Percentiles rank a stretch among this genome's conserved stretches.
Conservation (phyloP, 192 early-diverging fungal genomes). For the Umbelopsis isabellina region DNA sequence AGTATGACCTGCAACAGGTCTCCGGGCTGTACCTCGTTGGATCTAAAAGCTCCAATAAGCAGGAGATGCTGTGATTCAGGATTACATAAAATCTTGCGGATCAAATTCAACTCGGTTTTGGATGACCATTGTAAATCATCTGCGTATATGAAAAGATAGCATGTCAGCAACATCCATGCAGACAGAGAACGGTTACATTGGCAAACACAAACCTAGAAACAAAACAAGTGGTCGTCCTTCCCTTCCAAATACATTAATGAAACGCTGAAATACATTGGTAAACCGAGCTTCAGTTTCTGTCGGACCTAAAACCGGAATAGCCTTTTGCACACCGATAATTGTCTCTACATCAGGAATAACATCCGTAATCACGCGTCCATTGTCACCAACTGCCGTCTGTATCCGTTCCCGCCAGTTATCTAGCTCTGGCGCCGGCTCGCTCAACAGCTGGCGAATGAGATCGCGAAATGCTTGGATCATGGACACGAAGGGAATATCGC, state of each 20-base stretch:
- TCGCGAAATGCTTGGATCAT: conserved; percentile 41
- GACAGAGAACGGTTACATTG: too few species aligned
- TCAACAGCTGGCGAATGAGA: conserved; percentile 33
- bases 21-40: conserved; percentile 31
- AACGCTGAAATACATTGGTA: conserved; percentile 33
- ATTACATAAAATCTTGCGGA: conserved; percentile 30
- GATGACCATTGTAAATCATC: conserved; percentile 44
- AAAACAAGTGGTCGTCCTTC: conserved; percentile 30
- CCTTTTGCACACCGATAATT: conserved; percentile 35
- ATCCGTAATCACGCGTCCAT: conserved; percentile 35
- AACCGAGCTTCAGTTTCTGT: conserved; percentile 32
- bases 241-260: conserved; percentile 33
- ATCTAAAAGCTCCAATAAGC: conserved; percentile 32
- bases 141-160: background rate
- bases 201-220: conserved; percentile 22
- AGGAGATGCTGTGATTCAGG: conserved; percentile 16
- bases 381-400: conserved; percentile 18
- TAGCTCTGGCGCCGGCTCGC: conserved; percentile 26
- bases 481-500: conserved; percentile 39
- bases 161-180: background rate
- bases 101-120: conserved; percentile 28
- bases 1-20: conserved; percentile 23
- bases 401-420: conserved; percentile 24
- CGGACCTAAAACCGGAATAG: conserved; percentile 25
- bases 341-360: conserved; percentile 34